These are phyloP conservation scores for Arachis monticola DNA, from an alignment of 331 rosid species.

Conservation along the genomic window DNA sequence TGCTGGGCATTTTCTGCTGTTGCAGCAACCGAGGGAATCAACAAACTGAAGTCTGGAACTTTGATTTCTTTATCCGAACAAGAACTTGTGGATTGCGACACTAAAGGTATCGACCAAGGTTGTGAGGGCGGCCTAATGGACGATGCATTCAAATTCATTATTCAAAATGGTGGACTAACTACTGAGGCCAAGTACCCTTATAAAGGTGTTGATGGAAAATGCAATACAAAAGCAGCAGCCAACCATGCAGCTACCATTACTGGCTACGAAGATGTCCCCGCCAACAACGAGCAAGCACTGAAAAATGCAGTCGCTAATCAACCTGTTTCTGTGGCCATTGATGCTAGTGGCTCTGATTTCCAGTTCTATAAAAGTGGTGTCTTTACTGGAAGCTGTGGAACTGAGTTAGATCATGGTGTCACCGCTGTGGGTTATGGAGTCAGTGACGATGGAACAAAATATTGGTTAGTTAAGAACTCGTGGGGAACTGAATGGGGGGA, in stretches of 20 bases:
- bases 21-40: slow-evolving; percentile 52
- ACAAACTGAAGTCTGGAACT: slow-evolving; percentile 33
- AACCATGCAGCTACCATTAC: slow-evolving; percentile 47
- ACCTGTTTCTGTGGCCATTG: slow-evolving; percentile 61
- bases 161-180: slow-evolving; percentile 39
- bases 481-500: slow-evolving; percentile 59
- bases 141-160: slow-evolving; percentile 54
- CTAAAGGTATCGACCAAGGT: slow-evolving; percentile 46
- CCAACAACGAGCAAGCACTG: slow-evolving; percentile 44
- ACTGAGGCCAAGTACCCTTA: slow-evolving; percentile 47
- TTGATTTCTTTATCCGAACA: slow-evolving; percentile 52
- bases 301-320: slow-evolving; percentile 50
- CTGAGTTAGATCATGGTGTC: slow-evolving; percentile 50
- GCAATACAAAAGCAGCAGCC: slow-evolving; percentile 38
- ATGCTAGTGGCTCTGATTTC: slow-evolving; percentile 51
- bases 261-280: slow-evolving; percentile 52
- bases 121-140: slow-evolving; percentile 57
- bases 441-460: slow-evolving; percentile 38
- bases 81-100: slow-evolving; percentile 59
- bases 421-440: slow-evolving; percentile 51
- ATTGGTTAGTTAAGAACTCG: slow-evolving; percentile 58
- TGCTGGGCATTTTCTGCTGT: slow-evolving; percentile 57
- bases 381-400: slow-evolving; percentile 44
- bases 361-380: slow-evolving; percentile 44
- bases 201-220: slow-evolving; percentile 37